Conservation (phyloP, 1,284 basidiomycete species). For the Ceratobasidium sp. region DNA sequence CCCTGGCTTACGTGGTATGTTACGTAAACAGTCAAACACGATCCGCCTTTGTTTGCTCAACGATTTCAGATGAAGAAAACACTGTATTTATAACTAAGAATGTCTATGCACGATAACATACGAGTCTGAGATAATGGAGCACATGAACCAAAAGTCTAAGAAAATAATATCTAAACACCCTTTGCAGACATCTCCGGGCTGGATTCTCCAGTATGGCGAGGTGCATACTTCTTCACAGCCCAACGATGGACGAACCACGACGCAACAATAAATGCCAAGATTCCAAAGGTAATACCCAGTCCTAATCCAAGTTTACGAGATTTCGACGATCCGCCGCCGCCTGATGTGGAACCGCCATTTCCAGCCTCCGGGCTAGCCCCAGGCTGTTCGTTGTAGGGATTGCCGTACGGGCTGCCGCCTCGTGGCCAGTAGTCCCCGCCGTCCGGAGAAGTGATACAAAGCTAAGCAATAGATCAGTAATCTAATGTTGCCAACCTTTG, state of each 20-base stretch:
- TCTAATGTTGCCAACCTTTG: no score
- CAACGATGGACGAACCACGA: conserved; percentile 65
- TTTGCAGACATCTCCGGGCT: conserved; percentile 4
- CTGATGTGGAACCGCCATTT: not conserved
- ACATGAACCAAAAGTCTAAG: not conserved
- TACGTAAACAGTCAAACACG: conserved; percentile 8
- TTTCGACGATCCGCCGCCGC: not conserved
- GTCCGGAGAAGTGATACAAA: conserved; percentile 71
- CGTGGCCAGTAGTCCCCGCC: conserved; percentile 80
- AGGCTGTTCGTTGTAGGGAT: conserved; percentile 42
- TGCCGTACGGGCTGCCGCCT: conserved; percentile 62
- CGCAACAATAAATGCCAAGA: conserved; percentile 57
- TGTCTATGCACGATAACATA: not conserved
- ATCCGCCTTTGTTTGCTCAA: conserved; percentile 18
- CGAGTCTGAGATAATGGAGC: not conserved
- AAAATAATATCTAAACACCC: not conserved
- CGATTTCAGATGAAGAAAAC: not conserved
- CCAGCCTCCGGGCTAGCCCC: conserved; percentile 7
- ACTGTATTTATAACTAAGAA: not conserved
- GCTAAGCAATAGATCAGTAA: not conserved
- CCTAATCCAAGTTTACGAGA: conserved; percentile 63
- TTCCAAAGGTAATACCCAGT: conserved; percentile 63
- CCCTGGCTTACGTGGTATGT: conserved; percentile 32
- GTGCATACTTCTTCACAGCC: conserved; percentile 46
- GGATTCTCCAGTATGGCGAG: not conserved